Percentiles rank a stretch among this genome's conserved stretches.
Evolutionary conservation across 164 flowering plant genomes (phyloP).

Genomic region (Vitis vinifera): DNA sequence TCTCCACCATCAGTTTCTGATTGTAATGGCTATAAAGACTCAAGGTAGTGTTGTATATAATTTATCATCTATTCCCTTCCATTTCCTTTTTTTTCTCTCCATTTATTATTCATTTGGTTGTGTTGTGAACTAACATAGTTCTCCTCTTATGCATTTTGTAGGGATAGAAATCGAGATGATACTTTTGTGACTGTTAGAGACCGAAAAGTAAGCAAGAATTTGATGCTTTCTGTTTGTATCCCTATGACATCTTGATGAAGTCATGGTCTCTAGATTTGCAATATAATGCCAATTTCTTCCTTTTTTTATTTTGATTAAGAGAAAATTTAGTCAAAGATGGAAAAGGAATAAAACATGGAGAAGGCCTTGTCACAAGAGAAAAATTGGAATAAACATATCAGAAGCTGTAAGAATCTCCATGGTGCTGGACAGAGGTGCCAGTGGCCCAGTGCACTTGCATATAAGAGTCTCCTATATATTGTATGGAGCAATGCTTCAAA

Average conservation of each 20-base stretch:
- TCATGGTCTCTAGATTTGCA: neutral
- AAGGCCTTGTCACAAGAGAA: too few relatives aligned
- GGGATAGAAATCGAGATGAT: conserved; percentile 58
- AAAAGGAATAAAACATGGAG: too few relatives aligned
- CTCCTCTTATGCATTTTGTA: conserved; percentile 20
- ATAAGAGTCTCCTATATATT: too few relatives aligned
- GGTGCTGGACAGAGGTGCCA: too few relatives aligned
- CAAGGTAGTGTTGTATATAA: conserved; percentile 33
- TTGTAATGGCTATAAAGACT: conserved; percentile 39
- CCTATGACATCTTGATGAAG: neutral
- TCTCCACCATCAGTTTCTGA: conserved; percentile 40
- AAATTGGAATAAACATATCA: too few relatives aligned
- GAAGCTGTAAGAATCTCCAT: too few relatives aligned
- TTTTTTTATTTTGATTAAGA: too few relatives aligned
- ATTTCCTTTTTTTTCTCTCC: neutral
- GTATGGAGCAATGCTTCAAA: too few relatives aligned
- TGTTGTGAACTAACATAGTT: neutral
- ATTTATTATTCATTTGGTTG: neutral
- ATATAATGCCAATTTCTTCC: neutral
- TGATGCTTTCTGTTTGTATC: neutral
- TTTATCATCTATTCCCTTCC: neutral
- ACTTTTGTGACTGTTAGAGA: conserved; percentile 34
- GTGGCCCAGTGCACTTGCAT: too few relatives aligned
- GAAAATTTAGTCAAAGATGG: too few relatives aligned
- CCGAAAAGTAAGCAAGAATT: conserved; percentile 56